Evolutionary conservation across 495 filamentous ascomycete genomes (phyloP).

Genomic region (Cryomyces minteri): DNA sequence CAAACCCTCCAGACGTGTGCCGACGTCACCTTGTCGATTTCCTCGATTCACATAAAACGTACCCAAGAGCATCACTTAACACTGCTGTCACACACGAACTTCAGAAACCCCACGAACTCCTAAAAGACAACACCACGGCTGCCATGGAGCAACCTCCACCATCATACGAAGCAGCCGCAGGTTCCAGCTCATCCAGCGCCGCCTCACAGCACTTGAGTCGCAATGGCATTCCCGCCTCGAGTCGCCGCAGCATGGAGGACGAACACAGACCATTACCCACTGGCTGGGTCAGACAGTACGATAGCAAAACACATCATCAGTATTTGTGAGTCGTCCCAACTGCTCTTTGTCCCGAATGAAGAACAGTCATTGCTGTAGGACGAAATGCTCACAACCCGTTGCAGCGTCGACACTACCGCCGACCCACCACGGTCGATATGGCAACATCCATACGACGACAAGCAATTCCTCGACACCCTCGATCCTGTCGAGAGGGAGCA

Average conservation of each 20-base stretch:
- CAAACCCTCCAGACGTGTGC: too few species aligned
- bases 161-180: slow-evolving; percentile 15
- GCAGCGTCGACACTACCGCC: slow-evolving; percentile 24
- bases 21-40: too few species aligned
- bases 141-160: slow-evolving; percentile 5
- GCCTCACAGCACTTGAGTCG: slow-evolving; percentile 1
- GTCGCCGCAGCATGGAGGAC: slow-evolving; percentile 32
- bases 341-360: too few species aligned
- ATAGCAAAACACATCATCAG: slow-evolving; percentile 24
- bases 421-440: slow-evolving; percentile 29
- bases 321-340: slow-evolving; percentile 17
- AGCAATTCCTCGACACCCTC: slow-evolving; percentile 23
- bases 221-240: slow-evolving; percentile 24
- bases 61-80: too few species aligned
- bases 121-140: too few species aligned
- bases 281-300: slow-evolving; percentile 29
- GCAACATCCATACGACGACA: slow-evolving; percentile 33
- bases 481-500: slow-evolving; percentile 19
- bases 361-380: too few species aligned
- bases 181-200: slow-evolving; percentile 4
- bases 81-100: too few species aligned
- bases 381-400: too few species aligned
- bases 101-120: too few species aligned
- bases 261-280: slow-evolving; percentile 23
- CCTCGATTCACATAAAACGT: too few species aligned